These are phyloP conservation scores for Buxus sempervirens DNA, from an alignment of 164 flowering plant genomes.

Conservation along the genomic window DNA sequence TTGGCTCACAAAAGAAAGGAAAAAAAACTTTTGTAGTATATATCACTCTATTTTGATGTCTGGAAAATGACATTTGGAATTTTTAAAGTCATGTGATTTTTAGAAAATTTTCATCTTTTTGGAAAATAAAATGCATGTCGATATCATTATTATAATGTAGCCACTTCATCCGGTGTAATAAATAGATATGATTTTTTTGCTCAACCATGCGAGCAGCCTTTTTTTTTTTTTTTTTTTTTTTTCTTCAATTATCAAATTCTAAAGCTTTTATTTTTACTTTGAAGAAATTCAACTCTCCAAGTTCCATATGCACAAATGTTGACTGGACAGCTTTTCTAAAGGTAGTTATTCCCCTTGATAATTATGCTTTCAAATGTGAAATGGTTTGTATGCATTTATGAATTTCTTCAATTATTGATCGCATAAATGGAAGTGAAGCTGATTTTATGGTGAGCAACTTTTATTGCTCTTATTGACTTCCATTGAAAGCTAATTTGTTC, in stretches of 20 bases:
- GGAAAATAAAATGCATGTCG: too few relatives aligned
- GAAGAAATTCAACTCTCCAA: slow-evolving; percentile 89
- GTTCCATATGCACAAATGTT: slow-evolving; percentile 55
- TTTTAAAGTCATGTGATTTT: too few relatives aligned
- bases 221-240: background rate
- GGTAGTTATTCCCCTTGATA: slow-evolving; percentile 38
- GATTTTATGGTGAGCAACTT: background rate
- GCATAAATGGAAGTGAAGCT: background rate
- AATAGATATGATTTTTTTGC: background rate
- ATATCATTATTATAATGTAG: too few relatives aligned
- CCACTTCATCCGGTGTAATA: background rate
- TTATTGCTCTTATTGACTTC: background rate
- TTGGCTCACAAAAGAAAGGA: too few relatives aligned
- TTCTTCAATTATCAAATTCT: background rate
- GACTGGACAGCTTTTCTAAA: slow-evolving; percentile 82
- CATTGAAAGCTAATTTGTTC: background rate
- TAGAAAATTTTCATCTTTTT: too few relatives aligned
- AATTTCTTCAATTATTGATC: background rate
- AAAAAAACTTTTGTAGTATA: too few relatives aligned
- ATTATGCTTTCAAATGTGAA: background rate
- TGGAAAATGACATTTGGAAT: too few relatives aligned
- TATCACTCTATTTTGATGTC: too few relatives aligned
- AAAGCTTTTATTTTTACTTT: slow-evolving; percentile 10
- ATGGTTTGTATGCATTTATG: background rate
- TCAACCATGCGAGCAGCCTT: background rate